Conservation (phyloP, 257 asterid species). For the Ehretia macrophylla region DNA sequence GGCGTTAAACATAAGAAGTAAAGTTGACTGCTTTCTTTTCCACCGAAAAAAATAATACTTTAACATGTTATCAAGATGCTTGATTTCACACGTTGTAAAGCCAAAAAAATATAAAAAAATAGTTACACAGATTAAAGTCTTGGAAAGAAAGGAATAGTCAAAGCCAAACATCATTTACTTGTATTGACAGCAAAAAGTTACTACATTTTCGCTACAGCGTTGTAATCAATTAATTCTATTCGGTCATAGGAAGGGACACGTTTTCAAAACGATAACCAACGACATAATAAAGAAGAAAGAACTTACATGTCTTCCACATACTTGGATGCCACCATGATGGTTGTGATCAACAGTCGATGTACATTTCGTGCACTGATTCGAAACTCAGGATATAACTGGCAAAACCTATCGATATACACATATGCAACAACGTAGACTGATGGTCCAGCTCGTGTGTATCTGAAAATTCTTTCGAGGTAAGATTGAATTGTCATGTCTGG, state of each 20-base stretch:
- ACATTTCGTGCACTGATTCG: slow-evolving; percentile 69
- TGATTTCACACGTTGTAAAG: background rate
- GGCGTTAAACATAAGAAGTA: background rate
- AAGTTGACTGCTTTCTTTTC: slow-evolving; percentile 3
- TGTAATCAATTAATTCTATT: too few relatives aligned
- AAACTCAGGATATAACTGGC: slow-evolving; percentile 62
- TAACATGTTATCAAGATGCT: background rate
- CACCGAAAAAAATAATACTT: background rate
- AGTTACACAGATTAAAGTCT: background rate
- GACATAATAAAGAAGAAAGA: background rate
- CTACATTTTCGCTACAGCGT: too few relatives aligned
- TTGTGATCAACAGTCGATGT: slow-evolving; percentile 73
- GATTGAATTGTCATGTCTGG: slow-evolving; percentile 80
- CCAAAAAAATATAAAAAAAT: background rate
- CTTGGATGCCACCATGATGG: slow-evolving; percentile 89
- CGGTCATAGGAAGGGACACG: too few relatives aligned
- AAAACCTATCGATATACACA: slow-evolving; percentile 76
- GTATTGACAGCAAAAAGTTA: too few relatives aligned
- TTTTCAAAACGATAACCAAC: background rate
- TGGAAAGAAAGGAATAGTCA: background rate
- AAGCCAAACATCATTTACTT: too few relatives aligned
- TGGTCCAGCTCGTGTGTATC: slow-evolving; percentile 87
- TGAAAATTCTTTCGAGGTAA: slow-evolving; percentile 77
- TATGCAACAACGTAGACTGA: slow-evolving; percentile 87
- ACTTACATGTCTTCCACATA: slow-evolving; percentile 95